These are phyloP conservation scores for Epichloe hybrida DNA, from an alignment of 2,329 filamentous ascomycete species.

Conservation along the genomic window DNA sequence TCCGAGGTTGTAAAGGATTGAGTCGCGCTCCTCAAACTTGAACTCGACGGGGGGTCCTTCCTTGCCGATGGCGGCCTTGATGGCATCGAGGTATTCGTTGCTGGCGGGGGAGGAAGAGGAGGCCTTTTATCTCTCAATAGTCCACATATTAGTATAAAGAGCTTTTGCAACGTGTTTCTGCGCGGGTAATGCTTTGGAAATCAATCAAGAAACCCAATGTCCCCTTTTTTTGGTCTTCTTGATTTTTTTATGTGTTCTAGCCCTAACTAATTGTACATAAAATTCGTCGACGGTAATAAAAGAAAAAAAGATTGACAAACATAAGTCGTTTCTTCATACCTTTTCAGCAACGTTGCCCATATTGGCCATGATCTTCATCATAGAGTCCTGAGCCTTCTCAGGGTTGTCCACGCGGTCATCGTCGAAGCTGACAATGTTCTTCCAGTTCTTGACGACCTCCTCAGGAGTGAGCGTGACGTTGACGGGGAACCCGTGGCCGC, in stretches of 20 bases:
- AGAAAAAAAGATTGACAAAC: slow-evolving; percentile 8
- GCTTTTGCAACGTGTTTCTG: background rate
- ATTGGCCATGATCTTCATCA: slow-evolving; percentile 69
- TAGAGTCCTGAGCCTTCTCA: slow-evolving; percentile 58
- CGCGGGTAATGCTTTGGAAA: background rate
- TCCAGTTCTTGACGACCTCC: slow-evolving; percentile 62
- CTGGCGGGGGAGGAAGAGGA: slow-evolving; percentile 22
- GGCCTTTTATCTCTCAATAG: slow-evolving; percentile 1
- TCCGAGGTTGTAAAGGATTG: slow-evolving; percentile 91
- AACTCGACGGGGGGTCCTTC: slow-evolving; percentile 62
- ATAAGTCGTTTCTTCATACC: slow-evolving; percentile 34
- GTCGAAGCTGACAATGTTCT: slow-evolving; percentile 74
- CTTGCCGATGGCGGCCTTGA: slow-evolving; percentile 60
- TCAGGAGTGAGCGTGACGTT: slow-evolving; percentile 76
- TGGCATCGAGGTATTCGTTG: slow-evolving; percentile 58
- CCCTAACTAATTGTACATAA: slow-evolving; percentile 10
- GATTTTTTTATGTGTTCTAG: slow-evolving; percentile 7
- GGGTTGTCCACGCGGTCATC: slow-evolving; percentile 81
- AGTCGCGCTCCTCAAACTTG: slow-evolving; percentile 72
- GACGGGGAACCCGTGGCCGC: slow-evolving; percentile 82
- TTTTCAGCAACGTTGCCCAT: slow-evolving; percentile 62
- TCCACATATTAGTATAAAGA: background rate
- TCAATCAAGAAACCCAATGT: background rate
- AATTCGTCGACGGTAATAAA: background rate
- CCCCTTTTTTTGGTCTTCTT: background rate